Evolutionary conservation across 192 early-diverging fungal genomes (phyloP), one percentile per base, ranked within the genome.

Genomic region (Backusella circina): DNA sequence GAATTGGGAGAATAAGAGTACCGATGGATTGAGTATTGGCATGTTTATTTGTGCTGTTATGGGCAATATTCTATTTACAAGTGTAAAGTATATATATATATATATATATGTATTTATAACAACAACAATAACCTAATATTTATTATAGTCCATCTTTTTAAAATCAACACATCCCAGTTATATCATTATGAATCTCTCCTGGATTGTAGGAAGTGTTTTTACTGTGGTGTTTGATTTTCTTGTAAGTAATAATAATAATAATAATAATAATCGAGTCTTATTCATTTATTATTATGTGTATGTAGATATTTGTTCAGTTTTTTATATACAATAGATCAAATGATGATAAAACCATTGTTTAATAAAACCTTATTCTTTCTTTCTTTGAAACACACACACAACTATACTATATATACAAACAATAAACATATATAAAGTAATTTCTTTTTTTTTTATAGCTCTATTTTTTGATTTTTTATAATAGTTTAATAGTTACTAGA

Each of bases 41-140:
- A 95, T 96, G 93, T 96, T 96, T 83, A 73, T 88, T 21, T 94
- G 91, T 82, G 88, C 89, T 28, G 90, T 94, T 35, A 67, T 95
- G 71, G 95, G 95, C 18, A 96, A 96, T 79, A 71, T 90, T n/a
- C 77, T 88, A 1, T 92, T 81, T 70, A 82, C 69, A 33, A 77
- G 71, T 71, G 87, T 86, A 80, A 70, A 68, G 2, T 21, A 41
- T 28, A 37, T 23, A 3, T 39, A 31, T 77, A 38, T 44, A n/a
- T 64, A 57, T 26, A 4, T 44, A 69, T 23, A 69, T 13, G 2
- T 9, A 2, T 23, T 70, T 16, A 39, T 36, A 41, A 21, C 26
- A 21, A 38, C 13, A 30, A 28, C 28, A 67, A 67, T 67, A 5
- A n/a, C n/a, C n/a, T 54, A 21, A 9, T 21, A 23, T 9, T 54